Evolutionary conservation across 441 rosid species (phyloP).

Genomic region (Viola pubescens): DNA sequence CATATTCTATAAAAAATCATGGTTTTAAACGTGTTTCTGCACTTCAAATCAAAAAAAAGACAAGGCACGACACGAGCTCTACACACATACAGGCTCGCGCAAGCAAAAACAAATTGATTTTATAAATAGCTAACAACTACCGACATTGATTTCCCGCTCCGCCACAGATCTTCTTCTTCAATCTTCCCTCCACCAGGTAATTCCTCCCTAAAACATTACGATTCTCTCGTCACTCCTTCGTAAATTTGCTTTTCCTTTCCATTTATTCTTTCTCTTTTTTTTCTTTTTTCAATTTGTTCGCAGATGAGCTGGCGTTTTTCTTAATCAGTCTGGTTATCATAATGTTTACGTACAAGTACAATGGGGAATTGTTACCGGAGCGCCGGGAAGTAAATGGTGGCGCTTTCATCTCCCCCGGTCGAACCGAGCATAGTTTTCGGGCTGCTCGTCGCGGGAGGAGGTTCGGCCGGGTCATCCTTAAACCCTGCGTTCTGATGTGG

Average conservation of each 20-base stretch:
- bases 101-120: too few species aligned
- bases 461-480: constrained; percentile 37
- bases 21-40: too few species aligned
- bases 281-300: not conserved
- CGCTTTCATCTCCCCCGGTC: constrained; percentile 26
- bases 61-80: too few species aligned
- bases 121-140: too few species aligned
- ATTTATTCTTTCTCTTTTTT: not conserved
- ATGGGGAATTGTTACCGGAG: constrained; percentile 37
- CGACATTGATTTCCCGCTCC: too few species aligned
- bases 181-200: too few species aligned
- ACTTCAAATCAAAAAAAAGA: too few species aligned
- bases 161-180: too few species aligned
- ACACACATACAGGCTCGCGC: too few species aligned
- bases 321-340: constrained; percentile 17
- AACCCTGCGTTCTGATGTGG: constrained; percentile 40
- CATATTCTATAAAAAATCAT: too few species aligned
- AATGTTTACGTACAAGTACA: constrained; percentile 26
- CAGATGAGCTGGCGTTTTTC: constrained; percentile 4
- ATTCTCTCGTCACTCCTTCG: constrained; percentile 9
- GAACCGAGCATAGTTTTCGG: constrained; percentile 27
- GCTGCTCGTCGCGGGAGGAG: constrained; percentile 54
- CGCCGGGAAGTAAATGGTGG: constrained; percentile 35
- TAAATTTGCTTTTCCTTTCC: not conserved
- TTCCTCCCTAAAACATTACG: too few species aligned